These are phyloP conservation scores for Steccherinum ochraceum DNA, from an alignment of 768 basidiomycete species.

Conservation along the genomic window DNA sequence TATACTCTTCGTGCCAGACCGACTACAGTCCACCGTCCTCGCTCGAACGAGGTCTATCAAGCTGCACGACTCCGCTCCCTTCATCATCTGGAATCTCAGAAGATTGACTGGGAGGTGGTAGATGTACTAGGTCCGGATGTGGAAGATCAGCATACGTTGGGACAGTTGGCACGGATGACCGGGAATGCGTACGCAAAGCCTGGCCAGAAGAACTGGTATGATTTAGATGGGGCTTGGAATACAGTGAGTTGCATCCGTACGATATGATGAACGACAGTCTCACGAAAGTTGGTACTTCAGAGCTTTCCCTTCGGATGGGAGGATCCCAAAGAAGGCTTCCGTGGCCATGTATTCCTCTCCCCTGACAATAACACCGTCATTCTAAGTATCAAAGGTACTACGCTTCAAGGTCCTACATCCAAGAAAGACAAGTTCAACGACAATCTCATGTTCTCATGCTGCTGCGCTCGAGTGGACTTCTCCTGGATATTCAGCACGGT, in stretches of 20 bases:
- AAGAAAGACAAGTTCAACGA: conserved; percentile 93
- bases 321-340: conserved; percentile 61
- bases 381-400: conserved; percentile 88
- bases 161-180: conserved; percentile 79
- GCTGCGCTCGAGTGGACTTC: conserved; percentile 85
- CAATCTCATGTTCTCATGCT: conserved; percentile 85
- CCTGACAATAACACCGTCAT: conserved; percentile 77
- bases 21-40: conserved; percentile 57
- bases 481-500: conserved; percentile 83
- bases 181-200: conserved; percentile 85
- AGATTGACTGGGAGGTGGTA: conserved; percentile 60
- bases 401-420: conserved; percentile 77
- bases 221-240: conserved; percentile 73
- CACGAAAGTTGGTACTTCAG: conserved; percentile 36
- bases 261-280: background rate
- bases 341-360: conserved; percentile 84
- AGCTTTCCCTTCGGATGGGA: conserved; percentile 82
- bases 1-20: conserved; percentile 38
- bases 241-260: conserved; percentile 18
- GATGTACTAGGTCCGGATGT: conserved; percentile 72
- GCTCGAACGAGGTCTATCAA: conserved; percentile 43
- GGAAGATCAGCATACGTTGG: conserved; percentile 70
- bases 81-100: conserved; percentile 40
- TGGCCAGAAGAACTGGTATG: conserved; percentile 72
- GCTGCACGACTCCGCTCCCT: conserved; percentile 49